Evolutionary conservation across 805 yeast genomes (phyloP).

Genomic region (Zygosaccharomyces bailii): DNA sequence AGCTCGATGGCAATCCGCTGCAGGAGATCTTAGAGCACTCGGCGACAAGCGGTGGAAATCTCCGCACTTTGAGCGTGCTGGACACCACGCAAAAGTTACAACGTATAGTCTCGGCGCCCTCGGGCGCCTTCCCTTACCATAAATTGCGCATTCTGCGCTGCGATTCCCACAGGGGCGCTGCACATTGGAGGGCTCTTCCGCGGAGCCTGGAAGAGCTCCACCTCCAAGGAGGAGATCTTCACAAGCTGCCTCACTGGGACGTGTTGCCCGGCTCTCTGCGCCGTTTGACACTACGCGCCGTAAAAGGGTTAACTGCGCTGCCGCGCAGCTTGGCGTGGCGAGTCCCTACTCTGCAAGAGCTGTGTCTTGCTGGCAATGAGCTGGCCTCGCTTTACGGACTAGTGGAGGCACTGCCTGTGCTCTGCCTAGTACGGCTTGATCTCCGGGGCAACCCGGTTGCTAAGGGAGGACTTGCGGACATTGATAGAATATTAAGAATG

Average conservation of each 20-base stretch:
- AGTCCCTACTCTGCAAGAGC: constrained; percentile 18
- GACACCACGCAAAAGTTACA: constrained; percentile 8
- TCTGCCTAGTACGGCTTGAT: constrained; percentile 16
- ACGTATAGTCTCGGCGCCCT: constrained; percentile 2
- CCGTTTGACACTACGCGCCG: constrained; percentile 11
- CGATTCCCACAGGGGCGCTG: constrained; percentile 7
- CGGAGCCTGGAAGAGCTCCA: constrained; percentile 11
- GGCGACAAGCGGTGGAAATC: neutral
- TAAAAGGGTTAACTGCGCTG: constrained; percentile 13
- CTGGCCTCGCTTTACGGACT: constrained; percentile 14
- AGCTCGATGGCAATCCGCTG: constrained; percentile 27
- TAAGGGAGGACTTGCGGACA: neutral
- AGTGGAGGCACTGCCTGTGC: constrained; percentile 17
- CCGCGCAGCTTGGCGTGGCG: constrained; percentile 14
- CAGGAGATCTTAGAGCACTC: constrained; percentile 13
- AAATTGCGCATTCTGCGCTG: constrained; percentile 11
- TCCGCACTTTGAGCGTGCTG: constrained; percentile 9
- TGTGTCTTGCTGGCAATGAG: constrained; percentile 21
- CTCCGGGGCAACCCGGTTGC: constrained; percentile 19
- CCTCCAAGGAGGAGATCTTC: constrained; percentile 9
- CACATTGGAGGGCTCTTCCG: constrained; percentile 4
- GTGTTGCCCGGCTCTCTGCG: constrained; percentile 14
- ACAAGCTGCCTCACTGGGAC: constrained; percentile 14
- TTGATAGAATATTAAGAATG: constrained; percentile 1
- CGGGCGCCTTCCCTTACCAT: constrained; percentile 9